phyloP scores from a whole-genome alignment of 2,329 filamentous ascomycete species.

The Ilyonectria robusta region DNA sequence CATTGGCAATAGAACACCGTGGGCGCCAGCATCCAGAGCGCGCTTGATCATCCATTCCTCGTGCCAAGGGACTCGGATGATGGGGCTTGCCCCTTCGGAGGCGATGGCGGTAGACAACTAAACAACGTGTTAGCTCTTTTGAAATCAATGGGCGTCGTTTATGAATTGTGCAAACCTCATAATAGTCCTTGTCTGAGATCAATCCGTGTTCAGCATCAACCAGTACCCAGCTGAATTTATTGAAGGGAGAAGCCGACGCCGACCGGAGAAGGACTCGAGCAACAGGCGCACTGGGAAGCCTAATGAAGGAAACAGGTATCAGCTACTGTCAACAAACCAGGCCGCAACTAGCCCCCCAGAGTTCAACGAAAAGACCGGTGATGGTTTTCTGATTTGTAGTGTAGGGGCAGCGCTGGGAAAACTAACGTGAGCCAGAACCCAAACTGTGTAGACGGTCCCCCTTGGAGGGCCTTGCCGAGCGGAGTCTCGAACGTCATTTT shows the following conservation, averaged over 20 bases:
- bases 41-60: constrained; percentile 33
- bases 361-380: too few relatives aligned
- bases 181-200: constrained; percentile 30
- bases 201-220: constrained; percentile 28
- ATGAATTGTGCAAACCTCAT: constrained; percentile 13
- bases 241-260: constrained; percentile 2
- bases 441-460: constrained; percentile 1
- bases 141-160: too few relatives aligned
- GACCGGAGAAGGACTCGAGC: constrained; percentile 18
- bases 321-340: too few relatives aligned
- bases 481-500: constrained; percentile 10
- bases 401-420: background rate
- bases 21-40: constrained; percentile 22
- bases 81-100: constrained; percentile 23
- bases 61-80: constrained; percentile 23
- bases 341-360: too few relatives aligned
- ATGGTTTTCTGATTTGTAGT: background rate
- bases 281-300: constrained; percentile 21
- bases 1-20: constrained; percentile 27
- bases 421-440: constrained; percentile 30
- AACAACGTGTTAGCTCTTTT: background rate
- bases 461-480: constrained; percentile 9
- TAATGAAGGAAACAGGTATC: background rate
- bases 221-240: constrained; percentile 24
- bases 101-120: constrained; percentile 18